Evolutionary conservation across 306 rosid genomes (phyloP).

Genomic region (Fagus sylvatica): DNA sequence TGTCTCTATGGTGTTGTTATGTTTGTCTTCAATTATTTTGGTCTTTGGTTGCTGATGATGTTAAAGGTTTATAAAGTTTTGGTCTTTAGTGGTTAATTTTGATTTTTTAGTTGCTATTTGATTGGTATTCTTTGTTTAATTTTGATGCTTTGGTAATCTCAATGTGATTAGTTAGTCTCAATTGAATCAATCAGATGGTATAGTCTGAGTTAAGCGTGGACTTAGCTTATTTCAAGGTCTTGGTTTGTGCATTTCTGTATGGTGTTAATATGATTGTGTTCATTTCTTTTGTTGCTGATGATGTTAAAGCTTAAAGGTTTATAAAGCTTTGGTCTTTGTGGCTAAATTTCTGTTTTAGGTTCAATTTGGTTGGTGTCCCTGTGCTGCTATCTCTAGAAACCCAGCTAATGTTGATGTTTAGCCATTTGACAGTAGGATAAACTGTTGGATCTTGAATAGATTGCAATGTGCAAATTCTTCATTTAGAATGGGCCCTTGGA

Average conservation of each 20-base stretch:
- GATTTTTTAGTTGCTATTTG: no score
- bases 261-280: no score
- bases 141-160: not conserved
- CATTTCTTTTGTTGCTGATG: not conserved
- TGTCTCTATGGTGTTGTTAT: no score
- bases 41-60: not conserved
- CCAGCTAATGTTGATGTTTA: no score
- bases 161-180: not conserved
- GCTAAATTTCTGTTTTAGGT: not conserved
- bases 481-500: not conserved
- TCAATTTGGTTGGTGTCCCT: not conserved
- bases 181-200: not conserved
- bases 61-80: not conserved
- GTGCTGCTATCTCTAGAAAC: no score
- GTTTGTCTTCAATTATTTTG: not conserved
- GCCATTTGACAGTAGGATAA: not conserved
- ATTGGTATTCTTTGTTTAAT: no score
- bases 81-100: no score
- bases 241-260: no score
- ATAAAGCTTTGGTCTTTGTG: not conserved
- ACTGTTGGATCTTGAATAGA: no score
- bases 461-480: not conserved
- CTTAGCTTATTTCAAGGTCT: not conserved
- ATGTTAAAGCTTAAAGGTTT: no score
- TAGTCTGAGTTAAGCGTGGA: not conserved